Base-by-base conservation (phyloP, 164 flowering plant species). In the Annona cherimola region DNA sequence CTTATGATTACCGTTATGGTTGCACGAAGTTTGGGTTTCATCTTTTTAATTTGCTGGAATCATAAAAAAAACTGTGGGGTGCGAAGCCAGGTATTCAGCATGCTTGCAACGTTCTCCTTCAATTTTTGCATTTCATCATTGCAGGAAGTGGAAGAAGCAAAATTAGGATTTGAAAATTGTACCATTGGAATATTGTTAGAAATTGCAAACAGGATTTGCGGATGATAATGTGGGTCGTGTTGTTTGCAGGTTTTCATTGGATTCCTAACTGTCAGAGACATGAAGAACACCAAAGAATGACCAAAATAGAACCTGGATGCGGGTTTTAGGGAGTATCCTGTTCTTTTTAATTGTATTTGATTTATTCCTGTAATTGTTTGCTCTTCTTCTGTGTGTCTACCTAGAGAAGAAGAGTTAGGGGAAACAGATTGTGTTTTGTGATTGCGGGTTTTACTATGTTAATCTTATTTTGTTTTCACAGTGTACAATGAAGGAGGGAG, bases 271-370 rank as follows among this genome's bases (percentile, higher is more conserved):
- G 83, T 76, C 75, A 41, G 76, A 68, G 81, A 76, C 42, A 67
- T 71, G 78, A 62, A 60, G 60, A 54, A 4, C n/a, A 19, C 45
- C 42, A 26, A 68, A 50, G 35, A 43, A 50, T 77, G 70, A 75
- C 55, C 63, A 62, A 70, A 71, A 61, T 66, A 66, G 73, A 73
- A 81, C 79, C 74, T 85, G 90, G 90, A 89, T 87, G 89, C 90
- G 82, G 81, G 81, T 84, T 76, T 87, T 86, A 81, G 84, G 84
- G 86, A 83, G 91, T 86, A 85, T 89, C 89, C 91, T 87, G 71
- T 80, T 75, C 68, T 75, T 77, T 73, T 72, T 79, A 74, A 71
- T 66, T 54, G 66, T 73, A 68, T 66, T 69, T 19, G 54, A 64
- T 40, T 67, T 70, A 43, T 68, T 39, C 45, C 11, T 68, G 74